A percentile compares a stretch with the other conserved stretches of the same genome.
Conservation (phyloP, 805 yeast species). For the Nakazawaea ernobii region DNA sequence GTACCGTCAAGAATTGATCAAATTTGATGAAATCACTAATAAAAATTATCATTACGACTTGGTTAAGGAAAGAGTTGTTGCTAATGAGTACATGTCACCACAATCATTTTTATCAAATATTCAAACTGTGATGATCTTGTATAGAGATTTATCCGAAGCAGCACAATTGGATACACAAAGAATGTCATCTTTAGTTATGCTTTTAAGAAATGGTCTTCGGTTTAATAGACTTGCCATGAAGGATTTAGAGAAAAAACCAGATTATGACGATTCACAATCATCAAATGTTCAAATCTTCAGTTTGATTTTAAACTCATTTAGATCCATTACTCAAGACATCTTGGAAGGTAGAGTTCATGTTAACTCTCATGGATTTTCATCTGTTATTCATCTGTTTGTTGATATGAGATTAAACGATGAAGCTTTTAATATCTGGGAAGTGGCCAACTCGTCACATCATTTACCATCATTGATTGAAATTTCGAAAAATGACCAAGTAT, state of each 20-base stretch:
- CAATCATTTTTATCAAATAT: slow-evolving; percentile 49
- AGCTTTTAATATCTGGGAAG: slow-evolving; percentile 66
- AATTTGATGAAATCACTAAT: slow-evolving; percentile 45
- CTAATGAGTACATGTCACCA: slow-evolving; percentile 20
- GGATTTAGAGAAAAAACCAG: slow-evolving; percentile 52
- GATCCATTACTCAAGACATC: slow-evolving; percentile 47
- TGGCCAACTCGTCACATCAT: slow-evolving; percentile 36
- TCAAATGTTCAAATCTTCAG: slow-evolving; percentile 45
- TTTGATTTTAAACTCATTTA: slow-evolving; percentile 41
- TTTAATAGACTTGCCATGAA: slow-evolving; percentile 50
- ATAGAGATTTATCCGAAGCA: slow-evolving; percentile 38
- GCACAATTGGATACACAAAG: slow-evolving; percentile 42
- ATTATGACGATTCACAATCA: slow-evolving; percentile 50
- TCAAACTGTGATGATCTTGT: slow-evolving; percentile 43
- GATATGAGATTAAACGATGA: slow-evolving; percentile 58
- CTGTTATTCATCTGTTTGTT: slow-evolving; percentile 50
- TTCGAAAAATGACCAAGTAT: slow-evolving; percentile 58
- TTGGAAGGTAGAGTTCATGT: slow-evolving; percentile 36
- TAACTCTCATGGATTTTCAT: slow-evolving; percentile 52
- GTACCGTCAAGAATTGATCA: slow-evolving; percentile 42
- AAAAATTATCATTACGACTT: slow-evolving; percentile 30
- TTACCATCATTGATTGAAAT: slow-evolving; percentile 32
- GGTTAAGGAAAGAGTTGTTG: slow-evolving; percentile 34
- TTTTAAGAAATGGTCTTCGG: slow-evolving; percentile 50
- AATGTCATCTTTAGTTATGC: slow-evolving; percentile 43